Base-by-base conservation (phyloP, 1,284 basidiomycete species). In the Tausonia pullulans region DNA sequence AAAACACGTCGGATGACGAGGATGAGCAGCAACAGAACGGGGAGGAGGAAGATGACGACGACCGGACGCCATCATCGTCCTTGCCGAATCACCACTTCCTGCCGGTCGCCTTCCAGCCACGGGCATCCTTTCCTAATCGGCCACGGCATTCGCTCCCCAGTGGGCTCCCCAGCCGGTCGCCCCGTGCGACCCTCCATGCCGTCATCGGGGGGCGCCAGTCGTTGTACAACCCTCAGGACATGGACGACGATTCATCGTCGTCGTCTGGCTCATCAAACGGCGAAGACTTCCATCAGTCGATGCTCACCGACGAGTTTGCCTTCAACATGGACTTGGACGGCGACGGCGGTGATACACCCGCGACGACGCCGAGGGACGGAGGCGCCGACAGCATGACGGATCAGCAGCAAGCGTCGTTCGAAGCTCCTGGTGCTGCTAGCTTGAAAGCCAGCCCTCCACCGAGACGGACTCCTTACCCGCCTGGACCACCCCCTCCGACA, bases 241-340 rank as follows among this genome's bases (percentile, higher is more conserved):
- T 27, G 0, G 50, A 3, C 4, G 60, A 53, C 5, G 50, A 61
- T 51, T 54, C 60, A 14, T 48, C 27, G n/a, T 61, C 58, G 48
- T 60, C 58, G 58, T 46, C 60, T 8, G 52, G 50, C 8, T 53
- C 50, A 4, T 50, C 52, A 8, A 51, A 43, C 13, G 60, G 54
- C 9, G 10, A 16, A 53, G 51, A 52, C 16, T 61, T 53, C 41
- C 50, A 50, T 44, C 46, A 49, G 58, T 46, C 58, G 7, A 61
- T 53, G 60, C 48, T 50, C 60, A 51, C 41, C 16, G 48, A 53
- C n/a, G 51, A 52, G 10, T 44, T 45, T 10, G 41, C 51, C 4
- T 52, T 53, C 51, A 51, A 40, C 10, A 61, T 61, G 60, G 60
- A 61, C 51, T 50, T 53, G 43, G 60, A 60, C 39, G 40, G 49